Evolutionary conservation across 2,329 filamentous ascomycete species (phyloP).

Genomic region (Zymoseptoria pseudotritici): DNA sequence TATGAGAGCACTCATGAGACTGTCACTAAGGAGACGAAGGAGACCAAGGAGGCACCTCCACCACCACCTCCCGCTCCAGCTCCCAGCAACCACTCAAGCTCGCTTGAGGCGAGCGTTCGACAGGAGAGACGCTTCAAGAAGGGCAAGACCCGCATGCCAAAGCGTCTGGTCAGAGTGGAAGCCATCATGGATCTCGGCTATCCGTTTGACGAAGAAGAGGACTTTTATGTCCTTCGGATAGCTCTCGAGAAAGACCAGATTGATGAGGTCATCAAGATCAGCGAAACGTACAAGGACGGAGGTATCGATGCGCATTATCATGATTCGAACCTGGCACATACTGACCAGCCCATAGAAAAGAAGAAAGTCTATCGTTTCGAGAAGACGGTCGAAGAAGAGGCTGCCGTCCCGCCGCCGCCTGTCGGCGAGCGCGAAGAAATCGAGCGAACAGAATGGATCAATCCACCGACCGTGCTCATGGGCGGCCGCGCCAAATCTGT

Average conservation of each 20-base stretch:
- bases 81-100: constrained; percentile 12
- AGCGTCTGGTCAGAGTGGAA: constrained; percentile 67
- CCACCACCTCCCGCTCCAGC: constrained; percentile 6
- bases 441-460: constrained; percentile 33
- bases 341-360: constrained; percentile 26
- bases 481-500: constrained; percentile 12
- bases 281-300: constrained; percentile 59
- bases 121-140: constrained; percentile 42
- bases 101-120: constrained; percentile 18
- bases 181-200: constrained; percentile 81
- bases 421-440: constrained; percentile 28
- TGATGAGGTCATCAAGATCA: constrained; percentile 76
- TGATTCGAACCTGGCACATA: neutral
- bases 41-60: constrained; percentile 6
- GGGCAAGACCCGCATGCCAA: constrained; percentile 84
- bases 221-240: constrained; percentile 71
- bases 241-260: constrained; percentile 87
- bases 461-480: constrained; percentile 29
- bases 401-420: constrained; percentile 18
- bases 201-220: constrained; percentile 80
- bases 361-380: constrained; percentile 31
- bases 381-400: constrained; percentile 20
- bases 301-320: constrained; percentile 28
- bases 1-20: constrained; percentile 20
- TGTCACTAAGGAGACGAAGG: constrained; percentile 12